Percentiles rank a stretch among this genome's conserved stretches.
Evolutionary conservation across 2,329 filamentous ascomycete genomes (phyloP).

Genomic region (Calonectria naviculata): DNA sequence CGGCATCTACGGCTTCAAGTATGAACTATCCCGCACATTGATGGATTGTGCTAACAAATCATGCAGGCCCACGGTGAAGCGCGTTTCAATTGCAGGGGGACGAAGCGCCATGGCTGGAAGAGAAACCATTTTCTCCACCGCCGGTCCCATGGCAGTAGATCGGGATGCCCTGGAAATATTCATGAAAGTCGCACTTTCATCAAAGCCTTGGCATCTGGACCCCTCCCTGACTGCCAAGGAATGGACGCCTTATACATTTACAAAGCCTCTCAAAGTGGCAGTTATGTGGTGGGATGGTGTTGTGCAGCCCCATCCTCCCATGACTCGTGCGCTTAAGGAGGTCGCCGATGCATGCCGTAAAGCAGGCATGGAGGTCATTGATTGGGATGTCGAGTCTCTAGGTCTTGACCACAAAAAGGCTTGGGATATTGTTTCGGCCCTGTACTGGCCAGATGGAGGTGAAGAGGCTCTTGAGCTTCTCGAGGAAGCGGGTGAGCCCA

Average conservation of each 20-base stretch:
- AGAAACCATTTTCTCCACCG: conserved; percentile 47
- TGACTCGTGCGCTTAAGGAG: conserved; percentile 65
- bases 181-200: conserved; percentile 45
- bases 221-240: conserved; percentile 44
- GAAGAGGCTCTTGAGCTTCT: conserved; percentile 63
- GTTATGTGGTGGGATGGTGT: conserved; percentile 70
- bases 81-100: conserved; percentile 42
- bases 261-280: conserved; percentile 66
- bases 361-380: conserved; percentile 65
- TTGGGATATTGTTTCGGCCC: conserved; percentile 53
- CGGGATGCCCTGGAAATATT: conserved; percentile 49
- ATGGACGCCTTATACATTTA: conserved; percentile 49
- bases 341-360: conserved; percentile 60
- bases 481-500: conserved; percentile 65
- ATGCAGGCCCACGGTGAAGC: conserved; percentile 44
- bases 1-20: conserved; percentile 49
- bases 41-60: background rate
- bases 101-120: conserved; percentile 45
- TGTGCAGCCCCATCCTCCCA: conserved; percentile 69
- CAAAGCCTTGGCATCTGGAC: conserved; percentile 48
- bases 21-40: conserved; percentile 8
- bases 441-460: conserved; percentile 72
- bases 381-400: conserved; percentile 61
- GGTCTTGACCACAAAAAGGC: conserved; percentile 66
- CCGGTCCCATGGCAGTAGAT: conserved; percentile 48